Conservation (phyloP, 148 eudicot species). For the Fallopia convolvulus region DNA sequence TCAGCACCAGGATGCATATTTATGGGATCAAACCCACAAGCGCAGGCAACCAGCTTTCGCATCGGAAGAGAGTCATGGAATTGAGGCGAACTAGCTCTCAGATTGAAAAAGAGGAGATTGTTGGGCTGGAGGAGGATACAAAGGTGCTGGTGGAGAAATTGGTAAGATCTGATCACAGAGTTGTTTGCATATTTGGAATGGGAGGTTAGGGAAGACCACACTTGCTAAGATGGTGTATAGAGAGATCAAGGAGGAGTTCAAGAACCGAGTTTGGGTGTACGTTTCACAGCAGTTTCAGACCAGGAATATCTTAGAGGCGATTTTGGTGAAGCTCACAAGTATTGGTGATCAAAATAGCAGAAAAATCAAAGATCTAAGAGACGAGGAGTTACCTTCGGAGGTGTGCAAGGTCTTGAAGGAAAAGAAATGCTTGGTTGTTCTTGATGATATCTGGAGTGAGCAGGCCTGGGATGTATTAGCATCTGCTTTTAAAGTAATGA, state of each 20-base stretch:
- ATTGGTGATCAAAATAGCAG: neutral
- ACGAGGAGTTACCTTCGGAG: constrained; percentile 11
- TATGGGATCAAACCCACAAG: constrained; percentile 12
- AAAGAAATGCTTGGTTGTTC: constrained; percentile 17
- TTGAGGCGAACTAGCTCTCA: constrained; percentile 3
- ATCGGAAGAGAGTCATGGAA: neutral
- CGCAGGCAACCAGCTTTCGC: neutral
- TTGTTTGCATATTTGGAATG: constrained; percentile 16
- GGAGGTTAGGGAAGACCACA: constrained; percentile 21
- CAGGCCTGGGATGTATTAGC: constrained; percentile 11
- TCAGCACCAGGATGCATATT: constrained; percentile 15
- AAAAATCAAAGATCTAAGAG: neutral
- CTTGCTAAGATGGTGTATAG: constrained; percentile 15
- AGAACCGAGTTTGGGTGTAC: constrained; percentile 17
- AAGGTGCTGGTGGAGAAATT: neutral
- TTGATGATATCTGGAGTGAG: constrained; percentile 23
- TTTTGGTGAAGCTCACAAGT: constrained; percentile 8
- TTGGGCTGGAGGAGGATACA: neutral
- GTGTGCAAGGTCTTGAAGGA: neutral
- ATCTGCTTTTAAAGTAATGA: constrained; percentile 5
- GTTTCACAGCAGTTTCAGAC: constrained; percentile 19
- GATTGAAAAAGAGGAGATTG: neutral
- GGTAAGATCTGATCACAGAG: neutral
- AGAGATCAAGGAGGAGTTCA: constrained; percentile 12
- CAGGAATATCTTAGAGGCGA: constrained; percentile 7